A percentile compares a stretch with the other conserved stretches of the same genome.
These are phyloP conservation scores for Ceratocystis smalleyi DNA, from an alignment of 2,329 filamentous ascomycete species.

Conservation along the genomic window DNA sequence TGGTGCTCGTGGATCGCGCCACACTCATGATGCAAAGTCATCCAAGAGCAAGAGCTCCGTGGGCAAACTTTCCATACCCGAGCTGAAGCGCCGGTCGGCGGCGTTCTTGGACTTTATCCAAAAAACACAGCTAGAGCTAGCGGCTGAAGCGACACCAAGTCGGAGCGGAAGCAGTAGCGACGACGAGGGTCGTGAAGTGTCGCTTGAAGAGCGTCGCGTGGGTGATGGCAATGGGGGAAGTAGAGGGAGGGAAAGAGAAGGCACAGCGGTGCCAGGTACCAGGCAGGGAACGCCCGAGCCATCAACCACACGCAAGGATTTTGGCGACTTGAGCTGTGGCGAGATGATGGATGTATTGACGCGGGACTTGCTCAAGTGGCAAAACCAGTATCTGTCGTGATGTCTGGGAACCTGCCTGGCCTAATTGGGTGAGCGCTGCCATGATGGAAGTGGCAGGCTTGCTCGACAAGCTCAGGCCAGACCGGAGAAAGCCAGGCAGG, in stretches of 20 bases:
- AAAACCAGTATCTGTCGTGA: slow-evolving; percentile 46
- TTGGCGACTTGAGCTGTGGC: slow-evolving; percentile 59
- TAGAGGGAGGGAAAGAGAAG: too few species aligned
- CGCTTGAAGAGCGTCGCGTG: slow-evolving; percentile 18
- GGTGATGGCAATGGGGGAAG: background rate
- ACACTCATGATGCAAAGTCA: background rate
- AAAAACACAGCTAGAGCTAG: slow-evolving; percentile 75
- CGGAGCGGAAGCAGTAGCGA: slow-evolving; percentile 24
- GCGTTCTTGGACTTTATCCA: slow-evolving; percentile 83
- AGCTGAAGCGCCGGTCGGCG: slow-evolving; percentile 72
- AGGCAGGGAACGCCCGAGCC: slow-evolving; percentile 8
- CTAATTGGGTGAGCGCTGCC: too few species aligned
- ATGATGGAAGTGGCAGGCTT: too few species aligned
- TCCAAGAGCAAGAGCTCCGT: slow-evolving; percentile 37
- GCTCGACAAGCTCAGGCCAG: too few species aligned
- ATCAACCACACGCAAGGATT: slow-evolving; percentile 32
- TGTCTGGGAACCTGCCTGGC: background rate
- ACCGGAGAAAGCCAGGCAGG: background rate
- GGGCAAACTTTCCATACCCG: slow-evolving; percentile 66
- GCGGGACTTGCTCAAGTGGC: slow-evolving; percentile 69
- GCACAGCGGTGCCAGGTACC: background rate
- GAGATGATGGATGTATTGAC: slow-evolving; percentile 88
- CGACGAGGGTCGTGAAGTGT: slow-evolving; percentile 25
- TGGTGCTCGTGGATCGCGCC: background rate
- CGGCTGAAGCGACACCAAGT: slow-evolving; percentile 39